Percentiles rank a stretch among this genome's conserved stretches.
phyloP scores from a whole-genome alignment of 1,284 basidiomycete genomes.

The Leccinum angustisporum region DNA sequence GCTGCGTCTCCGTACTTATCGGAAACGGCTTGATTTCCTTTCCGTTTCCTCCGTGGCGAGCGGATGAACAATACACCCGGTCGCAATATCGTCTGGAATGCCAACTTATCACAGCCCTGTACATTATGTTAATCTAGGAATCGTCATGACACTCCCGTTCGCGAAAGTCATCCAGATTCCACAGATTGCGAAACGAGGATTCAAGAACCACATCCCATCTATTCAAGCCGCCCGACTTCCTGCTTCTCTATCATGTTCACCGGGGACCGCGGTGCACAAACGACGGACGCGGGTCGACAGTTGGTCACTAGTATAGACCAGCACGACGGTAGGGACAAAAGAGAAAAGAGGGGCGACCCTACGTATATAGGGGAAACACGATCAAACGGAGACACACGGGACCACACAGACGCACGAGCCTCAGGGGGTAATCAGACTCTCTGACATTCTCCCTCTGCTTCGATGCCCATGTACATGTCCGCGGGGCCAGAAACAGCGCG shows the following conservation, averaged over 20 bases:
- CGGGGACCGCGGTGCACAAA: no score
- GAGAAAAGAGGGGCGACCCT: no score
- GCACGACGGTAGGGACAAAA: no score
- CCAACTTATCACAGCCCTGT: not conserved
- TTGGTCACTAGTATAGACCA: no score
- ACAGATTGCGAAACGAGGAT: not conserved
- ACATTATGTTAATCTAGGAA: not conserved
- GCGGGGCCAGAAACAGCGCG: slow-evolving; percentile 3
- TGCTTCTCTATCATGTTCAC: no score
- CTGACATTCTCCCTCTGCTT: no score
- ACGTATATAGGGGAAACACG: no score
- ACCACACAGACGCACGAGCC: no score
- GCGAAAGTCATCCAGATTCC: not conserved
- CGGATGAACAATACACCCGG: not conserved
- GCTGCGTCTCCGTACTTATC: no score
- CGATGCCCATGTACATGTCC: slow-evolving; percentile 5
- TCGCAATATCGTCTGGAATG: slow-evolving; percentile 1
- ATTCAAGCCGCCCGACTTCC: not conserved
- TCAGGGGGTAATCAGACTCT: no score
- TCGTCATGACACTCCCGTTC: not conserved
- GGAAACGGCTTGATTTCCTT: not conserved
- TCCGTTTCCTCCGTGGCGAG: slow-evolving; percentile 8
- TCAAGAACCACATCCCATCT: not conserved
- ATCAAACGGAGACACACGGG: no score
- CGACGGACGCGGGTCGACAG: no score